Conservation (phyloP, 345 rosid species). For the Linum tenue region DNA sequence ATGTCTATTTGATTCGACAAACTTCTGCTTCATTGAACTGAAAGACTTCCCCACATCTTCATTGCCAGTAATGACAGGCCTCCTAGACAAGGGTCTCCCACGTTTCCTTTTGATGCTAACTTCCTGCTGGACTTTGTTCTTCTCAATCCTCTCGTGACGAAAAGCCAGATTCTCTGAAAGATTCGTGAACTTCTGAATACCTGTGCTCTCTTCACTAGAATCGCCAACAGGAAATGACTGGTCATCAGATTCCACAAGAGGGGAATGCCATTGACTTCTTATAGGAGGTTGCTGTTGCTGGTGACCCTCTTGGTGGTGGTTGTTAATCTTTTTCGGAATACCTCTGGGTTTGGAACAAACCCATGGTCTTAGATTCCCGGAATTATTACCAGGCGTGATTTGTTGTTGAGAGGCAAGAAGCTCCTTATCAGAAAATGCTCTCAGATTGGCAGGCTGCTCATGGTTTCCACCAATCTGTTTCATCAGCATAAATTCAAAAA, state of each 20-base stretch:
- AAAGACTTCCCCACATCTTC: conserved; percentile 18
- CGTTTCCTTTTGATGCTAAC: conserved; percentile 31
- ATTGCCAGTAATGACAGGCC: conserved; percentile 12
- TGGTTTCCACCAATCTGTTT: conserved; percentile 33
- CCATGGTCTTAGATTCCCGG: conserved; percentile 52
- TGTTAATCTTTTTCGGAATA: conserved; percentile 38
- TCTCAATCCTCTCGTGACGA: conserved; percentile 26
- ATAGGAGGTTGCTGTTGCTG: conserved; percentile 15
- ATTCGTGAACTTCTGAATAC: conserved; percentile 26
- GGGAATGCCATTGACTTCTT: conserved; percentile 35
- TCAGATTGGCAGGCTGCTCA: conserved; percentile 29
- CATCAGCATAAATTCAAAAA: conserved; percentile 7
- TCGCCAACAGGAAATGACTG: conserved; percentile 28
- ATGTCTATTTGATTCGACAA: conserved; percentile 19
- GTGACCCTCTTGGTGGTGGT: conserved; percentile 26
- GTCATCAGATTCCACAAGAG: conserved; percentile 34
- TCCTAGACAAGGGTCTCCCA: conserved; percentile 26
- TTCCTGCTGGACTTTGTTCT: conserved; percentile 14
- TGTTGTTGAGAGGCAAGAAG: conserved; percentile 23
- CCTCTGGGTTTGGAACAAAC: conserved; percentile 50
- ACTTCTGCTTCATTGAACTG: conserved; percentile 22
- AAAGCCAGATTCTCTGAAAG: conserved; percentile 27
- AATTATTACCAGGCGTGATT: conserved; percentile 37
- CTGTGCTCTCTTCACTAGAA: conserved; percentile 25
- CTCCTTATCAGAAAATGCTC: conserved; percentile 28